Conservation (phyloP, 495 filamentous ascomycete genomes). For the Penicillium paxilli region DNA sequence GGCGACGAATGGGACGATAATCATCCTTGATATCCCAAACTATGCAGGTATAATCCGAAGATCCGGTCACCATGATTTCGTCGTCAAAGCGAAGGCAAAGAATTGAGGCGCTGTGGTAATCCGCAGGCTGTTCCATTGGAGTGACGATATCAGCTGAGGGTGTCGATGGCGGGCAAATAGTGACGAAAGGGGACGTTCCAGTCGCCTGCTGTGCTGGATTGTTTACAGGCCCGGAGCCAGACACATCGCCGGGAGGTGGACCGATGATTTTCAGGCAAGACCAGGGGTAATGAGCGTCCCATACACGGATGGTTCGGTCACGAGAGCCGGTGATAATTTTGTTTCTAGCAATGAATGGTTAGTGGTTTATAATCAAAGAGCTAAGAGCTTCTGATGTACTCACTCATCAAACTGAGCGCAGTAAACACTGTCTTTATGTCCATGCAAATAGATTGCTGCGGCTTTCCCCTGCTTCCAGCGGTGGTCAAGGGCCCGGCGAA, state of each 20-base stretch:
- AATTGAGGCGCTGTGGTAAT: constrained; percentile 83
- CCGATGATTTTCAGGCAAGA: constrained; percentile 80
- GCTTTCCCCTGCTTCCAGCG: constrained; percentile 79
- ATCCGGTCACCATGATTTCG: constrained; percentile 88
- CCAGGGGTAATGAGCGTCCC: constrained; percentile 82
- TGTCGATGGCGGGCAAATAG: constrained; percentile 43
- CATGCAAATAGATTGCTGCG: constrained; percentile 82
- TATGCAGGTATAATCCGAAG: constrained; percentile 88
- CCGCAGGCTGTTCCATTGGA: constrained; percentile 27
- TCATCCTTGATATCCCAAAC: constrained; percentile 79
- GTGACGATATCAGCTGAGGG: constrained; percentile 29
- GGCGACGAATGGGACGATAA: constrained; percentile 75
- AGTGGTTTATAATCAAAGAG: constrained; percentile 2
- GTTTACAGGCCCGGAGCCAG: constrained; percentile 34
- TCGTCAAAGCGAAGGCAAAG: constrained; percentile 94
- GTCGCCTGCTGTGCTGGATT: constrained; percentile 38
- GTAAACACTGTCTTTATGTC: constrained; percentile 93
- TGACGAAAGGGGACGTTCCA: constrained; percentile 45
- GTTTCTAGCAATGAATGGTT: constrained; percentile 46
- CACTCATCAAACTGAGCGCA: constrained; percentile 98
- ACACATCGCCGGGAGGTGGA: constrained; percentile 32
- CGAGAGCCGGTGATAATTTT: constrained; percentile 97
- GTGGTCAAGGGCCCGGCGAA: constrained; percentile 68
- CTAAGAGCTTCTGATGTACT: constrained; percentile 23
- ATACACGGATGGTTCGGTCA: constrained; percentile 91